Evolutionary conservation across 2,329 filamentous ascomycete genomes (phyloP).

Genomic region (Hypoxylon sp.): DNA sequence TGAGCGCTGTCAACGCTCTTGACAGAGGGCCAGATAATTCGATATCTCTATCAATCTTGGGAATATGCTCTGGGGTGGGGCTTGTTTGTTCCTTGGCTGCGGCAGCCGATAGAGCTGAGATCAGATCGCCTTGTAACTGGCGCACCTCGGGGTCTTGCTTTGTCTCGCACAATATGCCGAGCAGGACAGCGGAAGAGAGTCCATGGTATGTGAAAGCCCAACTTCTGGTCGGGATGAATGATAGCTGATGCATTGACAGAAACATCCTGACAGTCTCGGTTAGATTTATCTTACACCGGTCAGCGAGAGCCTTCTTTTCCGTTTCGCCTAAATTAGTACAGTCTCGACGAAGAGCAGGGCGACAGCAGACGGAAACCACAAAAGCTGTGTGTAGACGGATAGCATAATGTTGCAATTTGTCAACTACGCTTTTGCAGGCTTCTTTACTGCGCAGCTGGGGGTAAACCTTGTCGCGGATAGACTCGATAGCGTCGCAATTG

Average conservation of each 20-base stretch:
- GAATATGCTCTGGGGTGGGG: slow-evolving; percentile 61
- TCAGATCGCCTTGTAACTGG: slow-evolving; percentile 69
- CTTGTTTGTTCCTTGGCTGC: slow-evolving; percentile 66
- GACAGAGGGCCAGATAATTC: slow-evolving; percentile 69
- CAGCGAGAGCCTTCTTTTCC: slow-evolving; percentile 63
- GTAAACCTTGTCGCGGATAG: slow-evolving; percentile 57
- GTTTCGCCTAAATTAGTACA: slow-evolving; percentile 56
- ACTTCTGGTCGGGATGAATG: slow-evolving; percentile 70
- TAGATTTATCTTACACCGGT: slow-evolving; percentile 68
- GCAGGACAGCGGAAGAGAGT: slow-evolving; percentile 69
- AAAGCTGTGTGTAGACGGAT: slow-evolving; percentile 72
- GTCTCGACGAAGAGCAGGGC: slow-evolving; percentile 66
- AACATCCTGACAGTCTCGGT: slow-evolving; percentile 74
- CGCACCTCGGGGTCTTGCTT: slow-evolving; percentile 70
- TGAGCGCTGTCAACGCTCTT: slow-evolving; percentile 66
- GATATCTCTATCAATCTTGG: slow-evolving; percentile 65
- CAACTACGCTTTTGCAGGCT: slow-evolving; percentile 68
- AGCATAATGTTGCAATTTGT: slow-evolving; percentile 69
- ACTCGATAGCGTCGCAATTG: slow-evolving; percentile 63
- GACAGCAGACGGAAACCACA: slow-evolving; percentile 70
- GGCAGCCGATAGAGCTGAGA: slow-evolving; percentile 68
- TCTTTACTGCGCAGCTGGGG: slow-evolving; percentile 66
- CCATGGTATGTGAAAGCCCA: slow-evolving; percentile 75
- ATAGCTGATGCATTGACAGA: slow-evolving; percentile 72
- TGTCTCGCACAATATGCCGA: slow-evolving; percentile 69